Conservation (phyloP, 1,284 basidiomycete species). For the Polyporus tsugae region DNA sequence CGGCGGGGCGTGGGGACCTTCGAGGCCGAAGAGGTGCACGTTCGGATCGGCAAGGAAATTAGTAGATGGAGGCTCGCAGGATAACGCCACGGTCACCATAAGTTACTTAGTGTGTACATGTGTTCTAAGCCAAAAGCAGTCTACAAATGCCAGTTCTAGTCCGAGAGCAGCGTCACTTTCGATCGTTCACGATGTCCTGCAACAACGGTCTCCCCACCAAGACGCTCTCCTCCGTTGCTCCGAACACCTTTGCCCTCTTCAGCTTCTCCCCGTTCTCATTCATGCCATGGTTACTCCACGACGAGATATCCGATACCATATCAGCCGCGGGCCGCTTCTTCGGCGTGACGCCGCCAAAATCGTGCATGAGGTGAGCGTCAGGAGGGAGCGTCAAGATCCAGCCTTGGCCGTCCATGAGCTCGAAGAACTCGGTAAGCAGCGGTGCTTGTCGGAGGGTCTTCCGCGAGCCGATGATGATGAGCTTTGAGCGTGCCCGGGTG, state of each 20-base stretch:
- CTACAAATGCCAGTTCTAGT: not conserved
- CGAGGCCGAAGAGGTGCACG: slow-evolving; percentile 58
- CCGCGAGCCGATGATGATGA: slow-evolving; percentile 90
- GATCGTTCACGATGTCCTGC: slow-evolving; percentile 60
- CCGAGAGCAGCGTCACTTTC: slow-evolving; percentile 22
- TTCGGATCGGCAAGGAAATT: slow-evolving; percentile 73
- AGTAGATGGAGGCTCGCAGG: slow-evolving; percentile 48
- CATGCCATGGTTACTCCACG: not conserved
- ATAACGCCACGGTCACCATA: not conserved
- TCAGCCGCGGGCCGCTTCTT: slow-evolving; percentile 35
- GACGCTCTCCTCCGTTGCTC: slow-evolving; percentile 49
- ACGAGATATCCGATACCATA: slow-evolving; percentile 12
- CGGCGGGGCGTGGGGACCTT: slow-evolving; percentile 58
- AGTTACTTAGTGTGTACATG: not conserved
- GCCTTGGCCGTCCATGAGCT: slow-evolving; percentile 69
- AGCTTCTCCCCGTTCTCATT: slow-evolving; percentile 16
- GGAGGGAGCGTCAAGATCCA: slow-evolving; percentile 75
- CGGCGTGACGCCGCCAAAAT: slow-evolving; percentile 22
- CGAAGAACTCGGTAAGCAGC: slow-evolving; percentile 77
- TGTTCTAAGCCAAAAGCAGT: slow-evolving; percentile 4
- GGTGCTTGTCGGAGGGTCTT: slow-evolving; percentile 71
- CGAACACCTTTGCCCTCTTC: slow-evolving; percentile 45
- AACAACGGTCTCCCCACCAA: slow-evolving; percentile 64
- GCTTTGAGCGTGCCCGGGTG: slow-evolving; percentile 90
- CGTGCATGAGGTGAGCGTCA: slow-evolving; percentile 63